These are phyloP conservation scores for Triticum monococcum DNA, from an alignment of 176 grass and related monocot species.

Conservation along the genomic window DNA sequence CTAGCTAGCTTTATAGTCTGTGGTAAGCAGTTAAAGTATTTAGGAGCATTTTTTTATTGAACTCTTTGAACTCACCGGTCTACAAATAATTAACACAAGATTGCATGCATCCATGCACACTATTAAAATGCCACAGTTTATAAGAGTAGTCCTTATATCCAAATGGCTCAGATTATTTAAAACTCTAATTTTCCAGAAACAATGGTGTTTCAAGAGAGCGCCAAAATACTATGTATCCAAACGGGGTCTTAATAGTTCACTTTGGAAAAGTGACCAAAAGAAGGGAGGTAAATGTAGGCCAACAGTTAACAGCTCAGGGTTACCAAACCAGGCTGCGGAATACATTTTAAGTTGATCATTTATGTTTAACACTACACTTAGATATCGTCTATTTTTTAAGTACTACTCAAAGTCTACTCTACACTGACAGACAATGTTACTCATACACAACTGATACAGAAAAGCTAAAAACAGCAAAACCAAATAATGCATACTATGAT, in stretches of 20 bases:
- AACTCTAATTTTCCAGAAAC: slow-evolving; percentile 1
- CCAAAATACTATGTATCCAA: not conserved
- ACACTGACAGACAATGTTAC: not conserved
- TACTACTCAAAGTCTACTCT: not conserved
- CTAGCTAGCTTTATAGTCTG: not conserved
- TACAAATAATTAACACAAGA: slow-evolving; percentile 13
- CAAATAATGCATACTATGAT: slow-evolving; percentile 24
- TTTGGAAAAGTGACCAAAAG: not conserved
- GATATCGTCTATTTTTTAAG: not conserved
- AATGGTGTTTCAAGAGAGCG: not conserved
- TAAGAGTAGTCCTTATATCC: not conserved
- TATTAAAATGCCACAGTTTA: not conserved
- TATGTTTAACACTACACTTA: slow-evolving; percentile 6
- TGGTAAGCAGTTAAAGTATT: not conserved
- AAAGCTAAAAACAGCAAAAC: not conserved
- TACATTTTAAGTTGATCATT: not conserved
- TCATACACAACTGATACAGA: not conserved
- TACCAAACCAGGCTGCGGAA: not conserved
- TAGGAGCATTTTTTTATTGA: not conserved
- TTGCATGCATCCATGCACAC: not conserved
- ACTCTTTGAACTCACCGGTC: not conserved
- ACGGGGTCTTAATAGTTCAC: not conserved
- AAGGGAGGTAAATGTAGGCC: not conserved
- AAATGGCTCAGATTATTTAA: not conserved
- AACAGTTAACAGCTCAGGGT: not conserved